Evolutionary conservation across 2,329 filamentous ascomycete genomes (phyloP), one percentile per base, ranked within the genome.

Genomic region (Colletotrichum acutatum): DNA sequence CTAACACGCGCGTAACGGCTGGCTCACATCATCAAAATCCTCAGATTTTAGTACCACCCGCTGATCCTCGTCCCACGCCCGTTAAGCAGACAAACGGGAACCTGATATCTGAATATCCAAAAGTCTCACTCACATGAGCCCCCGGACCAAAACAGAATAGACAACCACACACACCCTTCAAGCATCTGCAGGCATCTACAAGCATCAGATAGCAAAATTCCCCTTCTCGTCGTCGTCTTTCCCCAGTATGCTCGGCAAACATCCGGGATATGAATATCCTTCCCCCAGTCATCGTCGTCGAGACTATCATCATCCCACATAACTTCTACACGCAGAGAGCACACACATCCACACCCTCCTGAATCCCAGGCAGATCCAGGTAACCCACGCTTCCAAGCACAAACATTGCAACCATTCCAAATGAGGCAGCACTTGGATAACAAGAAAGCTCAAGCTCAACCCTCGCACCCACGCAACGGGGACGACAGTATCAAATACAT

Each of bases 1-100:
- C 8, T 6, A 26, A n/a, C 5, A 37, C 12, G 22, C 49, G 14
- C 22, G 28, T 49, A 42, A 42, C 37, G 37, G 42, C 42, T 7
- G 42, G 42, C 42, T 64, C 61, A 54, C 61, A 54, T 64, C 61
- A 64, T 64, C 61, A 14, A 7, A 7, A 7, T 54, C 16, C 42
- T 19, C 19, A 22, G 22, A 64, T 53, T 30, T 19, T 52, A 64
- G 22, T 54, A 6, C n/a, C 30, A 32, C 46, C 1, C 19, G 28
- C 28, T 49, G 42, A 49, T 49, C 42, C 19, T 49, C 42, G 37
- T 6, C 14, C 12, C 14, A 2, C 30, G 14, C 28, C 28, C 46
- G 32, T 34, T 34, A 11, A 7, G 30, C 32, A 26, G 37, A 12
- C 32, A 19, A 42, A 42, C 37, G 37, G 37, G 14, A 42, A 42